A percentile compares a stretch with the other conserved stretches of the same genome.
Conservation (phyloP, 2,329 filamentous ascomycete species). For the Aspergillus thermomutatus region DNA sequence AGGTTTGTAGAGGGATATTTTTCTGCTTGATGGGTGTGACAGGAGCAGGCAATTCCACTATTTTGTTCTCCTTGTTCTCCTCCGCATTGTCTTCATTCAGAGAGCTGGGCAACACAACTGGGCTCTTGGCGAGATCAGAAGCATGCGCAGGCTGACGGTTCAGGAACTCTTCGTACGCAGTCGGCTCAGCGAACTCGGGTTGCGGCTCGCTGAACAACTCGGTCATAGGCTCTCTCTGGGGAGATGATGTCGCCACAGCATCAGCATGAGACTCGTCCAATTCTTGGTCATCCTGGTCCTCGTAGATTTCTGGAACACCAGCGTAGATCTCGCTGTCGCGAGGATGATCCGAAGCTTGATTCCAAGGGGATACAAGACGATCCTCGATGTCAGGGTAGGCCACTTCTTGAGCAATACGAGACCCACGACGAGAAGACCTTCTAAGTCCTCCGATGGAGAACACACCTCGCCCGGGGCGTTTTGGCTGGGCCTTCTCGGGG, state of each 20-base stretch:
- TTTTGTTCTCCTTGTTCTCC: slow-evolving; percentile 29
- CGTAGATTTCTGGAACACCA: slow-evolving; percentile 18
- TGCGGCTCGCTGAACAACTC: slow-evolving; percentile 12
- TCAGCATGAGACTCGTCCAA: slow-evolving; percentile 1
- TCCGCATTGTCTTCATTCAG: slow-evolving; percentile 39
- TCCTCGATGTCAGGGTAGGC: slow-evolving; percentile 19
- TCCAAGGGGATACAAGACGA: slow-evolving; percentile 12
- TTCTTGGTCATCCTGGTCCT: slow-evolving; percentile 16
- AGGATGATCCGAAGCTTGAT: slow-evolving; percentile 5
- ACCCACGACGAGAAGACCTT: slow-evolving; percentile 10
- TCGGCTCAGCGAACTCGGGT: slow-evolving; percentile 2
- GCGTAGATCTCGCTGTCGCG: slow-evolving; percentile 4
- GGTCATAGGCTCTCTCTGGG: slow-evolving; percentile 10
- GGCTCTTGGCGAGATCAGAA: background rate
- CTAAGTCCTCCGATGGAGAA: slow-evolving; percentile 35
- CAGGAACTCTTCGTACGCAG: slow-evolving; percentile 52
- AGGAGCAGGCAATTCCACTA: slow-evolving; percentile 32
- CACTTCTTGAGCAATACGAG: slow-evolving; percentile 11
- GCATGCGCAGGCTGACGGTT: slow-evolving; percentile 59
- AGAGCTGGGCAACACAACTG: background rate
- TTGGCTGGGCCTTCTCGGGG: slow-evolving; percentile 41
- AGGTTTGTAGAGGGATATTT: slow-evolving; percentile 49
- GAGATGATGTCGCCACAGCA: background rate
- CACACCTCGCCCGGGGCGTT: slow-evolving; percentile 26
- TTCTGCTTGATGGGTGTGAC: slow-evolving; percentile 54